Evolutionary conservation across 192 early-diverging fungal species (phyloP), one percentile per base, ranked within the genome.

Genomic region (Cladochytrium replicatum): DNA sequence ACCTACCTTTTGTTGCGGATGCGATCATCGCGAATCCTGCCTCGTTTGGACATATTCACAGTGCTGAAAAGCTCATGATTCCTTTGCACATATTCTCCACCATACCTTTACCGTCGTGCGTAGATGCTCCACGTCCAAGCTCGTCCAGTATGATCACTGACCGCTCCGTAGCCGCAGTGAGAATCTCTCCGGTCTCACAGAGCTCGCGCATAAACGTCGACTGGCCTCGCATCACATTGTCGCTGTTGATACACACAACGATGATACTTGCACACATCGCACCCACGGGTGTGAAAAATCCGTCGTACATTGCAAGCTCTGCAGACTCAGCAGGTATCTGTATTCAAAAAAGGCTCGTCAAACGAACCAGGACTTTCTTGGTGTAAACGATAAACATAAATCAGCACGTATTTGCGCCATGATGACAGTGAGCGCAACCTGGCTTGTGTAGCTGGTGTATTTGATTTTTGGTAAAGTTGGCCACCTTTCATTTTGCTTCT

Each of bases 91-190:
- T 37, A 13, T 37, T 37, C 34, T 37, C 17, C n/a, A 83, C 87
- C 21, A 87, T 84, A 0, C 82, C 83, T 0, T 72, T 74, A 0
- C 85, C 85, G 53, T 89, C 87, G 34, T 81, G 65, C 3, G 87
- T 89, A 22, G 74, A 76, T 1, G 85, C 87, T 0, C 85, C 87
- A 24, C 87, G 63, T 4, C 87, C 87, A 13, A 89, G 66, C 41
- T 89, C 85, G 54, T 89, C 87, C 21, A 87, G 56, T 23, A 89
- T 84, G 13, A 86, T 80, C 4, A 86, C 55, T 3, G 76, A 83
- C 9, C 60, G 55, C 17, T 19, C 26, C 0, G 63, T 71, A 3
- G 60, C 60, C 2, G 13, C 8, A 6, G 42, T 31, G 21, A 71
- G 43, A 28, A 71, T 63, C 27, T 60, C 60, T 5, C 53, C 53